Conservation (phyloP, 2,329 filamentous ascomycete species). For the Colletotrichum sp. region DNA sequence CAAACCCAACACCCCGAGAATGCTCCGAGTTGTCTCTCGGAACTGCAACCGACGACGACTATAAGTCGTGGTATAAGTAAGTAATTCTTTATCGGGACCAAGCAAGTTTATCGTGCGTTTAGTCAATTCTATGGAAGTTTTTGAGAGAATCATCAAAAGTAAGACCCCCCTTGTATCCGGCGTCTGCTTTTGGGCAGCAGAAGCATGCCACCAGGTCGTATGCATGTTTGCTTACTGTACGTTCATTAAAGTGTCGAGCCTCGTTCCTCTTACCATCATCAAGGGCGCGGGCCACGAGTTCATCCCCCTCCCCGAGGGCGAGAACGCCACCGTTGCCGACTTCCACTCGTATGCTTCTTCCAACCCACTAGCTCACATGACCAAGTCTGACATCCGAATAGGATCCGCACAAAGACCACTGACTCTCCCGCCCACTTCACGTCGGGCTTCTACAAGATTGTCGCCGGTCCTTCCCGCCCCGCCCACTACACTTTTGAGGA, state of each 20-base stretch:
- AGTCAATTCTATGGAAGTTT: neutral
- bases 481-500: constrained; percentile 27
- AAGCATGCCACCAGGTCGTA: too few species aligned
- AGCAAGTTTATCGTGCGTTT: neutral
- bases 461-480: constrained; percentile 6
- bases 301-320: constrained; percentile 13
- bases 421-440: neutral
- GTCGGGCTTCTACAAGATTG: constrained; percentile 19
- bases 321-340: constrained; percentile 18
- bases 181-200: neutral
- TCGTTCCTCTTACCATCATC: constrained; percentile 17
- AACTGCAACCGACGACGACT: neutral
- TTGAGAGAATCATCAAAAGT: neutral
- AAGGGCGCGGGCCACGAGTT: constrained; percentile 17
- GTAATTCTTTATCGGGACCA: neutral
- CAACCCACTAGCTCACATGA: neutral
- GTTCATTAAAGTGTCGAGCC: constrained; percentile 16
- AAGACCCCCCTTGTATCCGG: neutral
- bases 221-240: neutral
- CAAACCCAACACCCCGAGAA: neutral
- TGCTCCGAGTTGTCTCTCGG: neutral
- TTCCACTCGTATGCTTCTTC: constrained; percentile 9
- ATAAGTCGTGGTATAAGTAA: neutral
- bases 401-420: constrained; percentile 4
- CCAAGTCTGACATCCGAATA: neutral